Percentiles rank a stretch among this genome's conserved stretches.
Conservation (phyloP, 768 basidiomycete species). For the Mycena chlorophos region DNA sequence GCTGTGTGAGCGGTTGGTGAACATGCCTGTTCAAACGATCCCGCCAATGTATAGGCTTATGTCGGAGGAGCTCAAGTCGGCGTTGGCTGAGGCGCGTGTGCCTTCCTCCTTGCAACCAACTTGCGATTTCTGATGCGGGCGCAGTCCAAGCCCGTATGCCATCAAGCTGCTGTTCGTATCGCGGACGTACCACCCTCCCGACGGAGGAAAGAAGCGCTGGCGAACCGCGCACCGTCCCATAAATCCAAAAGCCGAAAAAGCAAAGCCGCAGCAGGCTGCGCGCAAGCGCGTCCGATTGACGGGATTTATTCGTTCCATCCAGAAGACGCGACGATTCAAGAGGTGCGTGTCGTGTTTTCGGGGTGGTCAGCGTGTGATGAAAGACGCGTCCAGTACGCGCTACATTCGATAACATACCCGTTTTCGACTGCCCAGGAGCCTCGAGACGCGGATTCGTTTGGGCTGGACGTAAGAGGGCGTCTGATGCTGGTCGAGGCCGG, state of each 20-base stretch:
- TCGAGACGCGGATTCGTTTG: constrained; percentile 66
- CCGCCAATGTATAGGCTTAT: constrained; percentile 94
- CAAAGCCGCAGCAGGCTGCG: constrained; percentile 23
- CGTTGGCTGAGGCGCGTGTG: constrained; percentile 61
- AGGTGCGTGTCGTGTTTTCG: no score
- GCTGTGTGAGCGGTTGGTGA: constrained; percentile 85
- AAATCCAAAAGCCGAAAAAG: constrained; percentile 36
- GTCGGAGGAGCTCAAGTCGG: constrained; percentile 73
- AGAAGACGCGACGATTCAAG: constrained; percentile 75
- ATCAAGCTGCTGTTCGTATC: constrained; percentile 76
- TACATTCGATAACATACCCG: constrained; percentile 48
- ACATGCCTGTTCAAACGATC: constrained; percentile 93
- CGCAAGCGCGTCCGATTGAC: constrained; percentile 37
- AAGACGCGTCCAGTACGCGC: no score
- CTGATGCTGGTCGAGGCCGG: constrained; percentile 60
- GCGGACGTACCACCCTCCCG: constrained; percentile 72
- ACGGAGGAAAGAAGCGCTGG: constrained; percentile 58
- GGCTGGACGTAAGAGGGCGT: constrained; percentile 67
- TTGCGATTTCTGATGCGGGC: constrained; percentile 2
- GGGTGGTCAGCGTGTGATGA: no score
- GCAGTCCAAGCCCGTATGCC: constrained; percentile 62
- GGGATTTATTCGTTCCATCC: constrained; percentile 79
- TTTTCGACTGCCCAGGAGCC: constrained; percentile 54
- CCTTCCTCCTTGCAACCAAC: no score
- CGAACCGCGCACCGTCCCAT: constrained; percentile 39